Percentiles rank a stretch among this genome's conserved stretches.
Conservation (phyloP, 371 early-diverging fungal species). For the Mortierella sp. region DNA sequence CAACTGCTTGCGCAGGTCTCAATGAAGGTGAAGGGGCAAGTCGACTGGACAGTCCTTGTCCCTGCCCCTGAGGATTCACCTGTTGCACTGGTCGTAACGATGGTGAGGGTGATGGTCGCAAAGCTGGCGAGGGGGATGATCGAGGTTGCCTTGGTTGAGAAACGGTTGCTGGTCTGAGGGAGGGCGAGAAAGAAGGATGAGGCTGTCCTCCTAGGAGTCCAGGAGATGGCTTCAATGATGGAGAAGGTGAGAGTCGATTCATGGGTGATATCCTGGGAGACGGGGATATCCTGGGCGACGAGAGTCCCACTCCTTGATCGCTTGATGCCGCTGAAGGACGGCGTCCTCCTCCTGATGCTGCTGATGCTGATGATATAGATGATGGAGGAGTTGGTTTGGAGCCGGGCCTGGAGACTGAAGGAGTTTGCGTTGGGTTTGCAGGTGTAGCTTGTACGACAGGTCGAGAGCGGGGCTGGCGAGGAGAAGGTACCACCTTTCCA, state of each 20-base stretch:
- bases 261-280: slow-evolving; percentile 5
- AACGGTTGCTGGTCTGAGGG: background rate
- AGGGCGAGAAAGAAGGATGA: background rate
- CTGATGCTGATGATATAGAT: background rate
- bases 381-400: background rate
- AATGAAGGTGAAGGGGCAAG: background rate
- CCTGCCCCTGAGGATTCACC: background rate
- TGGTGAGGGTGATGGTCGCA: background rate
- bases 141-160: background rate
- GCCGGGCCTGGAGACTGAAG: background rate
- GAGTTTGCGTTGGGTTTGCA: background rate
- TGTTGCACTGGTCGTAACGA: background rate
- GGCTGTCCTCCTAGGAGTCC: background rate
- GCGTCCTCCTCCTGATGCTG: background rate
- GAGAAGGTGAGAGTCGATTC: slow-evolving; percentile 5
- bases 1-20: background rate
- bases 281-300: background rate
- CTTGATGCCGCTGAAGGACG: slow-evolving; percentile 11
- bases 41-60: background rate
- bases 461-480: slow-evolving; percentile 12
- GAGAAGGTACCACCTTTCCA: slow-evolving; percentile 24
- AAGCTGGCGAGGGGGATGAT: background rate
- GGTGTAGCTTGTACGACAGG: background rate
- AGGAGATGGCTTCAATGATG: slow-evolving; percentile 11
- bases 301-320: background rate